These are phyloP conservation scores for Pseudonectria foliicola DNA, from an alignment of 2,329 filamentous ascomycete genomes.

Conservation along the genomic window DNA sequence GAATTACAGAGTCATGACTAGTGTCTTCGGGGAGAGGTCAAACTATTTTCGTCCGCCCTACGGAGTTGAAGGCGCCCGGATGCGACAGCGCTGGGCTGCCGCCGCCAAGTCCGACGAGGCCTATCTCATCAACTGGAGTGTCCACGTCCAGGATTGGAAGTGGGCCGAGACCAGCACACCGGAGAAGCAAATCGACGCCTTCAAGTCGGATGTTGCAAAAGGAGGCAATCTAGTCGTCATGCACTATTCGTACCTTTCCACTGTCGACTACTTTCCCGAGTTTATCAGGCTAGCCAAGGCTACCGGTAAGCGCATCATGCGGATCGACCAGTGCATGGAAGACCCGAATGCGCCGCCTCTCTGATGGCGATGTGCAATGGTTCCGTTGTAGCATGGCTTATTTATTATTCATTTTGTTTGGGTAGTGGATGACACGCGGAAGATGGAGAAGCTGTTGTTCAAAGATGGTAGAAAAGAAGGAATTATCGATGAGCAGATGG, in stretches of 20 bases:
- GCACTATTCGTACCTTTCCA: constrained; percentile 60
- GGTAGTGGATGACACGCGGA: too few relatives aligned
- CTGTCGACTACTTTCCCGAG: constrained; percentile 55
- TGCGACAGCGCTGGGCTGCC: constrained; percentile 54
- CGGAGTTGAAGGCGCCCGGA: constrained; percentile 59
- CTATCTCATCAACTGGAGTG: constrained; percentile 60
- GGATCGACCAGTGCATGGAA: constrained; percentile 59
- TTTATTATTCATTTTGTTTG: too few relatives aligned
- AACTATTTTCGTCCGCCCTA: constrained; percentile 64
- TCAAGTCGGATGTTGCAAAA: constrained; percentile 53
- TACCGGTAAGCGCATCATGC: constrained; percentile 58
- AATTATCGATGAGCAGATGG: too few relatives aligned
- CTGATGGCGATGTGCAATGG: too few relatives aligned
- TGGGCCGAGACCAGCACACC: constrained; percentile 57
- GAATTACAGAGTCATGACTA: constrained; percentile 42
- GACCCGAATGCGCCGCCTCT: constrained; percentile 49
- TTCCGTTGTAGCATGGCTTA: too few relatives aligned
- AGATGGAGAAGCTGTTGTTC: too few relatives aligned
- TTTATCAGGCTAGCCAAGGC: constrained; percentile 59
- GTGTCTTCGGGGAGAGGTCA: constrained; percentile 28
- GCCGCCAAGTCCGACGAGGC: constrained; percentile 43
- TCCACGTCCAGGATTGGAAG: constrained; percentile 65
- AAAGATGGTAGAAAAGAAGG: too few relatives aligned
- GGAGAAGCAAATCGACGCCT: constrained; percentile 59
- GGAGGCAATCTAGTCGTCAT: constrained; percentile 60